Evolutionary conservation across 2,329 filamentous ascomycete species (phyloP), one percentile per base, ranked within the genome.

Genomic region (Paracamarosporium sp.): DNA sequence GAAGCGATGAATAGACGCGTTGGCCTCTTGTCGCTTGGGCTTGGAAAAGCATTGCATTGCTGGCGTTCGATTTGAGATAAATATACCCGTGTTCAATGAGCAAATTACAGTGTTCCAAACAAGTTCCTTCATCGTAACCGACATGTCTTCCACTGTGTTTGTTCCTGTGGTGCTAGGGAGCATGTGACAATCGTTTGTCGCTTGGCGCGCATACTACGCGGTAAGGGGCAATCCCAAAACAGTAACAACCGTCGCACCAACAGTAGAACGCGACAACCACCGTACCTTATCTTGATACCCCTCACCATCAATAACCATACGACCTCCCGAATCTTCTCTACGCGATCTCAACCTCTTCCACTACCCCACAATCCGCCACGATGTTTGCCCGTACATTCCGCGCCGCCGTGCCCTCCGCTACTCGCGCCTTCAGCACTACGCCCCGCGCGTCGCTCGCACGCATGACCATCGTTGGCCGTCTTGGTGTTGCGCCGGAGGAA

Each of bases 381-480:
- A 76, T 76, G 73, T 68, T 74, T 61, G 45, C 67, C 53, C 61
- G 60, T 59, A 67, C 66, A 31, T 71, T 84, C 81, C 81, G 83
- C 78, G 77, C 82, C 78, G 67, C 81, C 78, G 80, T 82, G 77
- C 77, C 82, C 78, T 74, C 79, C 76, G 72, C 79, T 63, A 74
- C 83, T 67, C 92, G 92, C 79, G 80, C 88, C 72, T 97, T 97
- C 86, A 92, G 88, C 81, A 88, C 88, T 68, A 88, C 90, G 43
- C 69, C 81, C 41, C 80, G 81, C 65, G 84, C 86, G 61, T 79
- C 84, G 62, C 72, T 95, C 65, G 91, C 95, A 67, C 90, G 89
- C 78, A 90, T 99, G 82, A 90, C 88, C 71, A 83, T 99, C 77
- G 85, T 97, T 67, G 95, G 95, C 73, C 90, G 93, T 77, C 87